phyloP scores from a whole-genome alignment of 2,329 filamentous ascomycete genomes.

The Cyanodermella asteris region DNA sequence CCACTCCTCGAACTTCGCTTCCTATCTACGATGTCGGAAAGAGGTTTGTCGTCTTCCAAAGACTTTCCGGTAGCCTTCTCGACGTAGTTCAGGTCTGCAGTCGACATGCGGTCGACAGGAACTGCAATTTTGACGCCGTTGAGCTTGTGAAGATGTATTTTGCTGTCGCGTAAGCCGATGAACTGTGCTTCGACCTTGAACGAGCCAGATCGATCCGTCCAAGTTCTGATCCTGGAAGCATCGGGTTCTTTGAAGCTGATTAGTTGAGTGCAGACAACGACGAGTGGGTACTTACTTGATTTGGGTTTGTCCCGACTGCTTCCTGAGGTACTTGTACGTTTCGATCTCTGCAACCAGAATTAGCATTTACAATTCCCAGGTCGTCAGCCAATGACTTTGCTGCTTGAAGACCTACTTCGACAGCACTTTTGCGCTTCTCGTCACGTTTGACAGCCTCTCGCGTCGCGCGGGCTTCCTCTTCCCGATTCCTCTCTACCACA shows the following conservation, averaged over 20 bases:
- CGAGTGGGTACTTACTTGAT: slow-evolving; percentile 40
- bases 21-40: slow-evolving; percentile 67
- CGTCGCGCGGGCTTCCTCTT: slow-evolving; percentile 65
- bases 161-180: slow-evolving; percentile 78
- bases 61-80: slow-evolving; percentile 73
- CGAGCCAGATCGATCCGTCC: slow-evolving; percentile 86
- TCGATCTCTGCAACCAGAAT: slow-evolving; percentile 49
- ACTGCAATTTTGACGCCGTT: slow-evolving; percentile 98
- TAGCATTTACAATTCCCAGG: too few relatives aligned
- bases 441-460: slow-evolving; percentile 60
- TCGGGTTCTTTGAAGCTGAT: slow-evolving; percentile 46
- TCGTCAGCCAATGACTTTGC: too few relatives aligned
- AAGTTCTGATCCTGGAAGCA: slow-evolving; percentile 58
- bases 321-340: slow-evolving; percentile 48
- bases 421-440: too few relatives aligned
- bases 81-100: slow-evolving; percentile 86
- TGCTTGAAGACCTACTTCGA: too few relatives aligned
- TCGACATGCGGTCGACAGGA: slow-evolving; percentile 83
- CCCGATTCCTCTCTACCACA: slow-evolving; percentile 50
- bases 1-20: slow-evolving; percentile 23
- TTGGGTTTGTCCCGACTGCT: too few relatives aligned
- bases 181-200: slow-evolving; percentile 98
- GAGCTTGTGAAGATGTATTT: slow-evolving; percentile 92
- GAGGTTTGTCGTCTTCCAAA: slow-evolving; percentile 74
- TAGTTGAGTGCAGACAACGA: neutral